Evolutionary conservation across 2,329 filamentous ascomycete species (phyloP), one percentile per base, ranked within the genome.

Genomic region (Chrysoporthe puriensis): DNA sequence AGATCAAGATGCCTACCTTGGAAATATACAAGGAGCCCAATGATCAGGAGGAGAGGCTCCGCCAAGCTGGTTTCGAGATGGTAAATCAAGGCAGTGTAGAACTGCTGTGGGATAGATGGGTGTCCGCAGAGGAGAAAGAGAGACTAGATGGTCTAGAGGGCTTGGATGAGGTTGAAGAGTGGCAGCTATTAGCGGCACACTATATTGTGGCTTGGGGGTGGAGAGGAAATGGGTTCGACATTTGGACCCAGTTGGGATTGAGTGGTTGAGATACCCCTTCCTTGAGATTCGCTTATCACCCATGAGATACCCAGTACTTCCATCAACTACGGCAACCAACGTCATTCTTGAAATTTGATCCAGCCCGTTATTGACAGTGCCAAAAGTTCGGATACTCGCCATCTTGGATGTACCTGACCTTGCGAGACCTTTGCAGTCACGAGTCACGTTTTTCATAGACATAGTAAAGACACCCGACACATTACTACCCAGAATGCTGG

Each of bases 161-260:
- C 74, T 79, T 99, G 70, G 96, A 99, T 79, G 96, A 99, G 79
- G 86, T 97, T 34, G 96, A 99, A 79, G 96, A 99, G 80, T 97
- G 96, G 91, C 85, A 90, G 74, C 79, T 99, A 72, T 79, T 99
- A 73, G 92, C 94, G 0, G 88, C 86, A 71, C 96, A 99, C 82
- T 99, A 99, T 75, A 89, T 94, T 71, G 86, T 99, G 56, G 90
- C 89, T 4, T 98, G 95, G 95, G 96, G 90, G 1, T 96, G 91
- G 87, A 89, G 87, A 73, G 88, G 89, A 43, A 77, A 74, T 1
- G 79, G 76, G 7, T 78, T 82, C 52, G 70, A 71, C 43, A 58
- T 71, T 13, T 73, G 73, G 71, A 1, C 4, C 4, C 42, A 6
- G 1, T 32, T 9, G n/a, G 21, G 42, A 5, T 11, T 46, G 43